phyloP scores from a whole-genome alignment of 2,329 filamentous ascomycete genomes.

The Amauroascus verrucosus region DNA sequence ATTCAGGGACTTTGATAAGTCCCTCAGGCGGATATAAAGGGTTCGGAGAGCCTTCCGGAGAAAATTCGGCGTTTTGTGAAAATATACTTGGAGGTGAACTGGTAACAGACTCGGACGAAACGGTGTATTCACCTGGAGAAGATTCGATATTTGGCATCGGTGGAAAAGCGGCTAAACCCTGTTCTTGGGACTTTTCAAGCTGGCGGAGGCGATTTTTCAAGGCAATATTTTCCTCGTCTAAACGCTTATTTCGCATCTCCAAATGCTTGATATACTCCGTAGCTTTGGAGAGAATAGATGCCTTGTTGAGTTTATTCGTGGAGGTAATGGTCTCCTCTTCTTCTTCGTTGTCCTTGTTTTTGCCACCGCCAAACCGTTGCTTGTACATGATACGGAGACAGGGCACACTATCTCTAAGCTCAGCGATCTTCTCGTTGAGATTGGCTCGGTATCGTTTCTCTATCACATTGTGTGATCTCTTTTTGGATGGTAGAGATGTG shows the following conservation, averaged over 20 bases:
- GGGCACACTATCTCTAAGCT: constrained; percentile 81
- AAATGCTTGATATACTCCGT: constrained; percentile 93
- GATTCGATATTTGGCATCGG: constrained; percentile 33
- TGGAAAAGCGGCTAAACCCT: constrained; percentile 29
- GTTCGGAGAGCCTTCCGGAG: constrained; percentile 25
- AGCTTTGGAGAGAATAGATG: constrained; percentile 89
- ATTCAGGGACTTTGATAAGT: constrained; percentile 36
- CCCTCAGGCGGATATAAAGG: constrained; percentile 33
- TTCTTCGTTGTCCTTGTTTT: constrained; percentile 63
- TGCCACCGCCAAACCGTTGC: constrained; percentile 29
- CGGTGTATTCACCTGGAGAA: constrained; percentile 33
- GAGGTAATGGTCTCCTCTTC: constrained; percentile 72
- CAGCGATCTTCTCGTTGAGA: constrained; percentile 92
- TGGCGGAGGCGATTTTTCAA: constrained; percentile 74
- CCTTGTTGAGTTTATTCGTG: constrained; percentile 92
- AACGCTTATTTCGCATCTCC: constrained; percentile 75
- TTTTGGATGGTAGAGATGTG: constrained; percentile 60
- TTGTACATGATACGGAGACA: constrained; percentile 77
- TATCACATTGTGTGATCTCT: constrained; percentile 96
- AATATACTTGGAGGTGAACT: constrained; percentile 34
- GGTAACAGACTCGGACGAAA: constrained; percentile 28
- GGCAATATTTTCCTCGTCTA: constrained; percentile 68
- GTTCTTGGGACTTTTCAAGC: constrained; percentile 52
- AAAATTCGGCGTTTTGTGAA: constrained; percentile 31
- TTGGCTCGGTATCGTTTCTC: constrained; percentile 96